A percentile compares a stretch with the other conserved stretches of the same genome.
These are phyloP conservation scores for Lotus japonicus DNA, from an alignment of 306 rosid species.

Conservation along the genomic window DNA sequence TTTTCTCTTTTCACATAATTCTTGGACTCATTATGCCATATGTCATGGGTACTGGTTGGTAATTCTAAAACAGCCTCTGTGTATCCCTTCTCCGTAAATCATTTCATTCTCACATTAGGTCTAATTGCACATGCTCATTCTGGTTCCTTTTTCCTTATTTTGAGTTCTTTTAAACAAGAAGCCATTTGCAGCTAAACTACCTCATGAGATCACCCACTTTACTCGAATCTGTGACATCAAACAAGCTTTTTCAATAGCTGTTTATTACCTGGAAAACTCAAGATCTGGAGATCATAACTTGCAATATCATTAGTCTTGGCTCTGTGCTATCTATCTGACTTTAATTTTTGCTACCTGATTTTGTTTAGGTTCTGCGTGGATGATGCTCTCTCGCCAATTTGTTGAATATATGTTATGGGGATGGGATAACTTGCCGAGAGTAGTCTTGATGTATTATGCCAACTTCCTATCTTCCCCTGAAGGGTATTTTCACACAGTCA, in stretches of 20 bases:
- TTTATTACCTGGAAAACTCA: background rate
- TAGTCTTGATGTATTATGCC: conserved; percentile 48
- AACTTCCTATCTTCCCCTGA: conserved; percentile 51
- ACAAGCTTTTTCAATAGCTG: background rate
- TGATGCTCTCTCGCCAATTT: conserved; percentile 48
- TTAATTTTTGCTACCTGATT: conserved; percentile 4
- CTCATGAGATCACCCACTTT: background rate
- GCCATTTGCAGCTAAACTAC: background rate
- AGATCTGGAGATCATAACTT: conserved; percentile 5
- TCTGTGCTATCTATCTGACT: background rate
- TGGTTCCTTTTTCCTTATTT: background rate
- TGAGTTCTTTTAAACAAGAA: background rate
- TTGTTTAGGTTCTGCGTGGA: conserved; percentile 52
- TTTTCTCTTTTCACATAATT: background rate
- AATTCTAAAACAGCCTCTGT: background rate
- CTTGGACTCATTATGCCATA: background rate
- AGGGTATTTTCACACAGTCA: conserved; percentile 53
- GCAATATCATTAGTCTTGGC: background rate
- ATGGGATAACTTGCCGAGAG: conserved; percentile 55
- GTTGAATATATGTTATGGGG: conserved; percentile 46
- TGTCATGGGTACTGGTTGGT: background rate
- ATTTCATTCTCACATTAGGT: background rate
- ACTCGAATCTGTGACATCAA: background rate
- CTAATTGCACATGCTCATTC: background rate
- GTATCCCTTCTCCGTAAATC: background rate